Conservation (phyloP, 768 basidiomycete genomes). For the Crassisporium funariophilum region DNA sequence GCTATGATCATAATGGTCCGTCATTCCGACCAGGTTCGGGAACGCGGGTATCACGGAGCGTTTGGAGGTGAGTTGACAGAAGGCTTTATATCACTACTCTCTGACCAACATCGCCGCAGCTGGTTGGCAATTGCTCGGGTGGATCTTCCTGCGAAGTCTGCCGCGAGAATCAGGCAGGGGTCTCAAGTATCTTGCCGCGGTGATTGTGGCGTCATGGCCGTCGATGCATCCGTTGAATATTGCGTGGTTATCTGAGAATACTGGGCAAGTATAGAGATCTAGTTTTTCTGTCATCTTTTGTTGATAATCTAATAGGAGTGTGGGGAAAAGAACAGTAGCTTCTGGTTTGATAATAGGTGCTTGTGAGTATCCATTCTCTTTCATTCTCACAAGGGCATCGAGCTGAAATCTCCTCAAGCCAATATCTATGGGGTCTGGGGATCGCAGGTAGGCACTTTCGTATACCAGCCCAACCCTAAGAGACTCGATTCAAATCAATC, state of each 20-base stretch:
- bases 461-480: background rate
- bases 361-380: slow-evolving; percentile 18
- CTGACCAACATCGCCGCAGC: slow-evolving; percentile 19
- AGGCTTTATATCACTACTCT: background rate
- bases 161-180: slow-evolving; percentile 28
- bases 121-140: slow-evolving; percentile 39
- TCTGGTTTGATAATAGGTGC: slow-evolving; percentile 38
- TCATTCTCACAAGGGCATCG: background rate
- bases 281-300: background rate
- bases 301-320: slow-evolving; percentile 22
- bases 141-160: slow-evolving; percentile 37
- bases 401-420: slow-evolving; percentile 9
- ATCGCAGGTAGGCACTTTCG: slow-evolving; percentile 22
- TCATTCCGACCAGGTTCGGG: slow-evolving; percentile 34
- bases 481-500: background rate
- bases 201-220: slow-evolving; percentile 39
- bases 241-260: slow-evolving; percentile 44
- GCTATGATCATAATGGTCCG: slow-evolving; percentile 32
- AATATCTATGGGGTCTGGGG: slow-evolving; percentile 35
- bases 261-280: slow-evolving; percentile 28
- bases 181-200: slow-evolving; percentile 36
- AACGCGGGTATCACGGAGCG: slow-evolving; percentile 38
- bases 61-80: slow-evolving; percentile 28
- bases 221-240: slow-evolving; percentile 41
- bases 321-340: slow-evolving; percentile 36